Percentiles rank a stretch among this genome's conserved stretches.
Conservation (phyloP, 495 filamentous ascomycete species). For the Rhypophila decipiens region DNA sequence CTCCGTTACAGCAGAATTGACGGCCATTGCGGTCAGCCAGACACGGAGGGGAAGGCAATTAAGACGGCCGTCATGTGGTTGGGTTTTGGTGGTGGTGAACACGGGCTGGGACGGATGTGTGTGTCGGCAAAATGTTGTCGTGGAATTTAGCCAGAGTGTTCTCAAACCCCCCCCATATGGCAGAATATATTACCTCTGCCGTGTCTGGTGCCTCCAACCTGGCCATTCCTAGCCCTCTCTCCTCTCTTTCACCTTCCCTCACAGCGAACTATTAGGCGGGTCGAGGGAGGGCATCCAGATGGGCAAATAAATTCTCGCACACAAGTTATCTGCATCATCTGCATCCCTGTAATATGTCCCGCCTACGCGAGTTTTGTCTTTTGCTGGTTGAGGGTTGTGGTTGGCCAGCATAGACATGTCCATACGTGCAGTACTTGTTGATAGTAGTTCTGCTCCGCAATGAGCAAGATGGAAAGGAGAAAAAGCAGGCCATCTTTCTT, state of each 20-base stretch:
- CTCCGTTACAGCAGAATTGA: no score
- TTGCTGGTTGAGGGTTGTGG: no score
- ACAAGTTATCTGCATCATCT: constrained; percentile 15
- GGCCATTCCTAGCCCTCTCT: constrained; percentile 13
- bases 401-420: no score
- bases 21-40: constrained; percentile 1
- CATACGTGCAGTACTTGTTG: not conserved
- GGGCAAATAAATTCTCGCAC: constrained; percentile 13
- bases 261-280: constrained; percentile 6
- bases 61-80: constrained; percentile 20
- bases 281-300: constrained; percentile 4
- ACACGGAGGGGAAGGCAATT: constrained; percentile 1
- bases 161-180: constrained; percentile 16
- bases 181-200: constrained; percentile 29
- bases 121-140: constrained; percentile 24
- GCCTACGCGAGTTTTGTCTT: not conserved
- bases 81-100: constrained; percentile 9
- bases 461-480: no score
- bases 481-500: no score
- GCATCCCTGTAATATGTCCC: not conserved
- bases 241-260: constrained; percentile 2
- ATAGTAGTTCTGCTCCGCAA: not conserved
- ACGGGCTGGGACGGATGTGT: constrained; percentile 13
- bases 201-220: constrained; percentile 21
- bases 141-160: constrained; percentile 31